Base-by-base conservation (phyloP, 1,284 basidiomycete species). In the Pseudozyma thailandica region DNA sequence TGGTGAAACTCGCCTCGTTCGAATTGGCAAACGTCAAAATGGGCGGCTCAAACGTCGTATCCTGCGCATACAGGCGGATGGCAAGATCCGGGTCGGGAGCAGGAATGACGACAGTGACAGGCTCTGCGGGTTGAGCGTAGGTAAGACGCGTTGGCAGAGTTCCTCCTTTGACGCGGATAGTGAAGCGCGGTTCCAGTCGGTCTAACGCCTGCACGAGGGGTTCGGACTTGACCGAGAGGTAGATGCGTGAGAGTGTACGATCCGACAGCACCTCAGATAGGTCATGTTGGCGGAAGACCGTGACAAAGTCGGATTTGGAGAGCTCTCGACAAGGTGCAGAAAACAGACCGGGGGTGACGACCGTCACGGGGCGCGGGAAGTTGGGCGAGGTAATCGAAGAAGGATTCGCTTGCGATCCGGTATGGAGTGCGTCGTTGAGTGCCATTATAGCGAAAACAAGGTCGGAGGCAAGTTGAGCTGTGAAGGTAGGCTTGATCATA, bases 361-460 rank as follows among this genome's bases (percentile, higher is more conserved):
- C 48, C 23, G 55, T 51, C 0, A 53, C 61, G 0, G 70, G 54
- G 1, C 68, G 31, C 1, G 60, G 57, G 46, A 71, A 62, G 25
- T 65, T 61, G 4, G 60, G 61, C 30, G 56, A 49, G 1, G 39
- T 64, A 13, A 49, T 37, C 2, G 59, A 39, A 3, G 60, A 35
- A 3, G 66, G 44, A 1, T 44, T 53, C 1, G 53, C 43, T n/a
- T 41, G 37, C 42, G 47, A 27, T 3, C 53, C 50, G 2, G 64
- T 56, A 60, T 82, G 79, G 39, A 81, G 55, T 30, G 78, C 78
- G 46, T 81, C 91, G 79, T 94, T 94, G 50, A 96, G 87, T 78
- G 93, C 91, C 66, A 94, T 89, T 57, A 95, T 89, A 1, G 92
- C 90, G 48, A 91, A 88, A 30, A 93, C 90, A 43, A 98, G 87